Evolutionary conservation across 2,329 filamentous ascomycete species (phyloP), one percentile per base, ranked within the genome.

Genomic region (Pseudogymnoascus verrucosus): DNA sequence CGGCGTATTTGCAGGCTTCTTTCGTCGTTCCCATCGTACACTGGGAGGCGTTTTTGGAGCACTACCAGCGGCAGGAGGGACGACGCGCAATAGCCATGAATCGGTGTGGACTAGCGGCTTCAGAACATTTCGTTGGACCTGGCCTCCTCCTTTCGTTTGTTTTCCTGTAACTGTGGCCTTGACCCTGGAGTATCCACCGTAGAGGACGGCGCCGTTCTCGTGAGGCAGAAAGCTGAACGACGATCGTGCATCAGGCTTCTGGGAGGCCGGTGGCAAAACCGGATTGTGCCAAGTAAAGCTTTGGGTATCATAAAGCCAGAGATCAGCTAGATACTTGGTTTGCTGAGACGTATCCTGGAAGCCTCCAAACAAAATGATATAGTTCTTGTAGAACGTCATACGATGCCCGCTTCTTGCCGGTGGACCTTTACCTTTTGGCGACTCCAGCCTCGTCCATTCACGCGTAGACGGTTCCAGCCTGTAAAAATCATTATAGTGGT

Each of bases 401-500:
- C 93, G 86, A 76, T 97, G 93, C 3, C 95, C 95, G 74, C 90
- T 96, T 68, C 95, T 82, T 2, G 93, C 92, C 1, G 91, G 89
- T 40, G 93, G 93, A 37, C 83, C 83, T 75, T 90, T 90, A 64
- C 90, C 90, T 78, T 82, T 82, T 61, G 84, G 85, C 70, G 82
- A 82, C 75, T 99, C 95, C 36, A 99, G 81, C 66, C 93, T 89
- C 64, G 86, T 90, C 95, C 95, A 99, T 78, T 99, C 95, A 70
- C 92, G 83, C 6, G 85, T 87, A 7, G 82, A 83, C 0, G 93
- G 89, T 72, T 98, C 93, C 47, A 98, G 83, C 60, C 89, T 84
- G 93, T 95, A 99, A 75, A 99, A 98, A 77, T 98, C 95, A 72
- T 96, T 96, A 78, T 99, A 99, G 76, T 99, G 95, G 75, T 99